phyloP scores from a whole-genome alignment of 2,329 filamentous ascomycete genomes.

The Coleophoma cylindrospora region DNA sequence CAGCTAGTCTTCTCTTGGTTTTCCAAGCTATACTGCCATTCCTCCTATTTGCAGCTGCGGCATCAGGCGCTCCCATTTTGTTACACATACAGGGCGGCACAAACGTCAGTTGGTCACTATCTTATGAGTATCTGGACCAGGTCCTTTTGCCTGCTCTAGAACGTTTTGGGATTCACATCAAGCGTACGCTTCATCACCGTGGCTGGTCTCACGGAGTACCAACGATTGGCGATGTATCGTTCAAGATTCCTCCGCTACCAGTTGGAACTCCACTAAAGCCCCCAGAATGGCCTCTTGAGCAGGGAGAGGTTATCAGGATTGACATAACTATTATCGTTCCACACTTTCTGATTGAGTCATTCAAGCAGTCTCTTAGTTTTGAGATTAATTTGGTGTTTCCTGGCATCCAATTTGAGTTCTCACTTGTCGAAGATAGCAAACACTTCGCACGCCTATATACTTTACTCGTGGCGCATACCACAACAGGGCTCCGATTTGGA shows the following conservation, averaged over 20 bases:
- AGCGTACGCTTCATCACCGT: conserved; percentile 37
- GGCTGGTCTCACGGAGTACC: conserved; percentile 38
- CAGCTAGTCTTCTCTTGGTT: conserved; percentile 51
- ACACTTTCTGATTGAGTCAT: conserved; percentile 31
- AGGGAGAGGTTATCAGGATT: conserved; percentile 35
- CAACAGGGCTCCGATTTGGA: conserved; percentile 39
- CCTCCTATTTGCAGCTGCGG: conserved; percentile 47
- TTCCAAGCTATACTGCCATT: conserved; percentile 58
- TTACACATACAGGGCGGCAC: conserved; percentile 53
- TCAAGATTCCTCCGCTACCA: conserved; percentile 38
- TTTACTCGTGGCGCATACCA: conserved; percentile 50
- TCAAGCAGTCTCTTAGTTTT: conserved; percentile 34
- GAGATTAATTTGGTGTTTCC: conserved; percentile 39
- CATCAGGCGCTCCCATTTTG: conserved; percentile 36
- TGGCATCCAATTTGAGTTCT: conserved; percentile 37
- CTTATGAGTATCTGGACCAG: conserved; percentile 59
- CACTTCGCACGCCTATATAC: conserved; percentile 48
- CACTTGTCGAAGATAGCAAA: conserved; percentile 44
- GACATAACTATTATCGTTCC: conserved; percentile 49
- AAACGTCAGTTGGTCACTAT: conserved; percentile 51
- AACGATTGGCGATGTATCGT: conserved; percentile 30
- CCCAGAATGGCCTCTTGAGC: conserved; percentile 19
- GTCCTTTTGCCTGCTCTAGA: conserved; percentile 51
- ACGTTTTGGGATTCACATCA: conserved; percentile 43
- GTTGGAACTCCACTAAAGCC: conserved; percentile 32